Conservation (phyloP, 495 filamentous ascomycete species). For the Sporormia fimetaria region DNA sequence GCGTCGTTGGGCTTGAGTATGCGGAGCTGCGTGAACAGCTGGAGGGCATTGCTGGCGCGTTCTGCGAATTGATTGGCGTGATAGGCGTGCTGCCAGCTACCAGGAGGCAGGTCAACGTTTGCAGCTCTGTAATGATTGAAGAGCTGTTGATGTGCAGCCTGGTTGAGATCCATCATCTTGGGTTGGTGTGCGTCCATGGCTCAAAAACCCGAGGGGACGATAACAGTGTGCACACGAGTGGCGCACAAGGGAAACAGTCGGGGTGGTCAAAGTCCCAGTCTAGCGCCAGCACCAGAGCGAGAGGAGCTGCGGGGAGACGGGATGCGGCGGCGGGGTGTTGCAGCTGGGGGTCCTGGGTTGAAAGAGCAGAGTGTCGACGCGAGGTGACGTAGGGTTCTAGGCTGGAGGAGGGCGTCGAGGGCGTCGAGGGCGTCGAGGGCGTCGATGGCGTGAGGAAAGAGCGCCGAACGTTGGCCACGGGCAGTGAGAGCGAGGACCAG, state of each 20-base stretch:
- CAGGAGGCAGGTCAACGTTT: constrained; percentile 4
- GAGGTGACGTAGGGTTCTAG: neutral
- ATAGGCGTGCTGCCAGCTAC: constrained; percentile 17
- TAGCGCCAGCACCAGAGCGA: too few relatives aligned
- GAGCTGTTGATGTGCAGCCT: constrained; percentile 1
- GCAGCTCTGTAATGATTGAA: constrained; percentile 4
- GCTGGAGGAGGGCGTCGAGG: neutral
- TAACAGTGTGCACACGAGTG: too few relatives aligned
- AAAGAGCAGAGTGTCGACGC: neutral
- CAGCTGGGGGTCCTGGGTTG: too few relatives aligned
- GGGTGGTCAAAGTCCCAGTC: too few relatives aligned
- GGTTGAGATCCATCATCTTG: constrained; percentile 6
- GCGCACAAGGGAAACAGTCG: too few relatives aligned
- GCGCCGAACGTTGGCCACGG: neutral
- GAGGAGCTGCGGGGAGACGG: too few relatives aligned
- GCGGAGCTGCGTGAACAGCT: constrained; percentile 8
- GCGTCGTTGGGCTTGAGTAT: constrained; percentile 12
- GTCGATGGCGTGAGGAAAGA: neutral
- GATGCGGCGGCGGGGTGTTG: too few relatives aligned
- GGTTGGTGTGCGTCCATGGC: too few relatives aligned
- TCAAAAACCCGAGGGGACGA: too few relatives aligned
- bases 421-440: neutral
- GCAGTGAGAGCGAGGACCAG: neutral
- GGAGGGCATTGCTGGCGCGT: constrained; percentile 7
- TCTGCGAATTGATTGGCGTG: constrained; percentile 1